These are phyloP conservation scores for Withania somnifera DNA, from an alignment of 305 asterid species.

Conservation along the genomic window DNA sequence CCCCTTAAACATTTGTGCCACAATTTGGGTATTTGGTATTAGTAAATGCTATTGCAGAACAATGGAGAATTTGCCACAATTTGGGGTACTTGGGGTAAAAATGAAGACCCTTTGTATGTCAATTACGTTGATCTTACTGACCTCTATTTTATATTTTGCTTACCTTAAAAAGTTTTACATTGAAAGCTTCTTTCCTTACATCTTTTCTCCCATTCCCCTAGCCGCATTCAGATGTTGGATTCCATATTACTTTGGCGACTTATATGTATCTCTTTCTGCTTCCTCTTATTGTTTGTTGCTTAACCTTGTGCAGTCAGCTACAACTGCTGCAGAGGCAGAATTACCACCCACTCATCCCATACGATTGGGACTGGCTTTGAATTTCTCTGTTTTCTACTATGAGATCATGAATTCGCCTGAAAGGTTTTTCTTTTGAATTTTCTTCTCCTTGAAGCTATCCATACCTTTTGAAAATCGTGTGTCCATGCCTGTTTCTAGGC, in stretches of 20 bases:
- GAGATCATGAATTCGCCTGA: slow-evolving; percentile 84
- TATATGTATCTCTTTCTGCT: neutral
- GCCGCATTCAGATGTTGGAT: neutral
- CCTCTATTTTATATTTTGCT: neutral
- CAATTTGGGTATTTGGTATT: neutral
- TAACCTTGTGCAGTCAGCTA: slow-evolving; percentile 36
- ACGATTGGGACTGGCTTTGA: slow-evolving; percentile 88
- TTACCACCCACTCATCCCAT: slow-evolving; percentile 88
- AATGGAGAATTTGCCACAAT: neutral
- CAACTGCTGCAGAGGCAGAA: slow-evolving; percentile 58
- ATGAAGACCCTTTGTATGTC: neutral
- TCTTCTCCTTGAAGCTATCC: slow-evolving; percentile 3
- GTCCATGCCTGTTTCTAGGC: neutral
- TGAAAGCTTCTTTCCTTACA: neutral
- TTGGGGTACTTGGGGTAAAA: neutral
- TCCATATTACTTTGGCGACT: neutral
- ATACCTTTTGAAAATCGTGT: neutral
- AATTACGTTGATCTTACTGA: neutral
- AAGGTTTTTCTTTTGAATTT: slow-evolving; percentile 36
- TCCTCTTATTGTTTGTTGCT: neutral
- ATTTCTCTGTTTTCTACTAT: slow-evolving; percentile 84
- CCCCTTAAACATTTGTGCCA: neutral
- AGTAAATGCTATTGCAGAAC: neutral
- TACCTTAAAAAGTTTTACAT: neutral
- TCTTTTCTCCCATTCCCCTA: neutral